These are phyloP conservation scores for Middelhovenomyces tepae DNA, from an alignment of 805 yeast species.

Conservation along the genomic window DNA sequence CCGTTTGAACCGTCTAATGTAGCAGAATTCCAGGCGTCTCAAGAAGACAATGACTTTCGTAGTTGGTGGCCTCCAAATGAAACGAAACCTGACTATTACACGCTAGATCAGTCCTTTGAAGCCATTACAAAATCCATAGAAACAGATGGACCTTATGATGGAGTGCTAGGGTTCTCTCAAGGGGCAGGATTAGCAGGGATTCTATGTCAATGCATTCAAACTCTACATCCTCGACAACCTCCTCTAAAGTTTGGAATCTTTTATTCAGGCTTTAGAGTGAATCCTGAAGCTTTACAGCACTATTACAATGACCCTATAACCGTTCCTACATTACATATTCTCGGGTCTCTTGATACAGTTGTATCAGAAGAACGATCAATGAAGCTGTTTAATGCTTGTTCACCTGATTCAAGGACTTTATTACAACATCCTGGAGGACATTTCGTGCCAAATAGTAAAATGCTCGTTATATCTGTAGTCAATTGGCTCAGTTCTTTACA, in stretches of 20 bases:
- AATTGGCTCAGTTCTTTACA: conserved; percentile 25
- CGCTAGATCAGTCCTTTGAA: conserved; percentile 37
- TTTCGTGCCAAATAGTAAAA: conserved; percentile 84
- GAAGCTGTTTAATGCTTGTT: conserved; percentile 47
- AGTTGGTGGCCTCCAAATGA: conserved; percentile 73
- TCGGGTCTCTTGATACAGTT: conserved; percentile 82
- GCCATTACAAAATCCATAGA: conserved; percentile 46
- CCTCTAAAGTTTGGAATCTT: conserved; percentile 63
- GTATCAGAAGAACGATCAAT: conserved; percentile 67
- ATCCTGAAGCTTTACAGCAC: conserved; percentile 22
- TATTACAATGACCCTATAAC: conserved; percentile 26
- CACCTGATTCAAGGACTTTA: conserved; percentile 33
- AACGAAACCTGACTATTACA: conserved; percentile 22
- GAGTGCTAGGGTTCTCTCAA: conserved; percentile 86
- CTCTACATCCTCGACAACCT: conserved; percentile 43
- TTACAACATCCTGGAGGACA: conserved; percentile 94
- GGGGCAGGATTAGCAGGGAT: conserved; percentile 86
- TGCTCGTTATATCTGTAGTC: conserved; percentile 28
- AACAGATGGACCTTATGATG: conserved; percentile 75
- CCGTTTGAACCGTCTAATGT: conserved; percentile 46
- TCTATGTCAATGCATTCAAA: conserved; percentile 49
- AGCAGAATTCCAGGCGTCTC: conserved; percentile 41
- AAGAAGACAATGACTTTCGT: conserved; percentile 38
- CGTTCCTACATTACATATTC: conserved; percentile 55
- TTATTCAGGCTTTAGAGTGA: conserved; percentile 51